phyloP scores from a whole-genome alignment of 495 filamentous ascomycete genomes.

The Hypoxylon fragiforme region DNA sequence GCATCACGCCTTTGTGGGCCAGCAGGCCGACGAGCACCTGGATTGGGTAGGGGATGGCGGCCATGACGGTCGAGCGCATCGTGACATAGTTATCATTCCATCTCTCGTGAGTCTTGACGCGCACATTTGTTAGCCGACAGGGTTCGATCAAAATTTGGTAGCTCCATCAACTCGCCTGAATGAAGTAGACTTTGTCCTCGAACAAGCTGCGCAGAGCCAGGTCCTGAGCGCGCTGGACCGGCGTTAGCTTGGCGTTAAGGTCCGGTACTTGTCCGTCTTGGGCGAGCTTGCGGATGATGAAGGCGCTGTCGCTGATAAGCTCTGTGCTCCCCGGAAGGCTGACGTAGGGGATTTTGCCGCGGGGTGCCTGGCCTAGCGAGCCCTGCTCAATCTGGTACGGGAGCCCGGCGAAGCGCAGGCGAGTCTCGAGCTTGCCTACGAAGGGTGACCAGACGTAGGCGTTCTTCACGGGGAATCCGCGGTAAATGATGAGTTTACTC shows the following conservation, averaged over 20 bases:
- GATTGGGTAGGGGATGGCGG: neutral
- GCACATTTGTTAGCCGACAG: neutral
- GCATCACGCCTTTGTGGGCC: neutral
- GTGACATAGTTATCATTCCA: neutral
- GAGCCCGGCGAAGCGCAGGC: neutral
- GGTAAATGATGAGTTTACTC: neutral
- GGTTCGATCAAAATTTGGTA: neutral
- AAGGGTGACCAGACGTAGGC: neutral
- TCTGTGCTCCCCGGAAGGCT: neutral
- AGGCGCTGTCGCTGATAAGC: neutral
- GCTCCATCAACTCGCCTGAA: neutral
- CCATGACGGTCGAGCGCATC: neutral
- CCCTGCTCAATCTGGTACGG: constrained; percentile 1
- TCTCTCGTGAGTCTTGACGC: neutral
- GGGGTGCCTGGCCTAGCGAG: neutral
- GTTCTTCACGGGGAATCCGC: neutral
- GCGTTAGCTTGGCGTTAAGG: neutral
- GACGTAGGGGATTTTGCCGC: neutral
- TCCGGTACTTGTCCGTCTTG: neutral
- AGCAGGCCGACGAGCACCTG: neutral
- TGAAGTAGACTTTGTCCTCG: neutral
- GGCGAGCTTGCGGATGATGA: neutral
- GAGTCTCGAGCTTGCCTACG: neutral
- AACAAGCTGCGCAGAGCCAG: neutral
- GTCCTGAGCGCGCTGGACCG: neutral